phyloP scores from a whole-genome alignment of 345 rosid genomes.

The Xanthoceras sorbifolium region DNA sequence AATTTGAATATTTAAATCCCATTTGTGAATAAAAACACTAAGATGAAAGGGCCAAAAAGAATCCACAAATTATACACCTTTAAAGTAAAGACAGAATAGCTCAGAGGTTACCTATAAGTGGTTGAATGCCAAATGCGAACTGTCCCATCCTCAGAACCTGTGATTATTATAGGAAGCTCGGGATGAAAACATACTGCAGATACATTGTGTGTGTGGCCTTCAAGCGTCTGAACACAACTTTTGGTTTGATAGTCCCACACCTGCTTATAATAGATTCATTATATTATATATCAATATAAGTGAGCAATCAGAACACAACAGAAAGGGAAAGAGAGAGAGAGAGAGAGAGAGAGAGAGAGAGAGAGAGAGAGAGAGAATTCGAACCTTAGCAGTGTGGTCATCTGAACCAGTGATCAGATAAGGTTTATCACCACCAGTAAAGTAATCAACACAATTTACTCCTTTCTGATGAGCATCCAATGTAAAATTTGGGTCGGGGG shows the following conservation, averaged over 20 bases:
- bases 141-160: constrained; percentile 97
- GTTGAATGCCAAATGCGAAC: constrained; percentile 94
- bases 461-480: constrained; percentile 95
- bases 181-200: constrained; percentile 97
- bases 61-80: background rate
- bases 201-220: constrained; percentile 91
- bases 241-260: constrained; percentile 97
- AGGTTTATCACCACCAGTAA: constrained; percentile 94
- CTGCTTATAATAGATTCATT: constrained; percentile 37
- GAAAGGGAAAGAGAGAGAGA: background rate
- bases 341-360: background rate
- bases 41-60: background rate
- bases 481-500: constrained; percentile 93
- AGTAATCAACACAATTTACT: constrained; percentile 90
- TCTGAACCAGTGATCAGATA: constrained; percentile 91
- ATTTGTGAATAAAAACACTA: background rate
- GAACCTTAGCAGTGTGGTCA: constrained; percentile 94
- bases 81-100: background rate
- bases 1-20: background rate
- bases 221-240: constrained; percentile 91
- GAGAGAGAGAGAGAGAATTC: constrained; percentile 2
- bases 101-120: constrained; percentile 63
- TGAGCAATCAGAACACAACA: constrained; percentile 1
- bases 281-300: constrained; percentile 24
- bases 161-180: constrained; percentile 86